Percentiles rank a stretch among this genome's conserved stretches.
Evolutionary conservation across 129 eudicot species (phyloP).

Genomic region (Helianthus annuus): HanXRQr2.0-SUNRISE NC_035438.2:129013389-129013888

Average conservation of each 20-base stretch:
- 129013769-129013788: slow-evolving; percentile 98
- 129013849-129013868: background rate
- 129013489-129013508: too few species aligned
- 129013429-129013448: too few species aligned
- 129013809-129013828: slow-evolving; percentile 98
- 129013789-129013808: slow-evolving; percentile 91
- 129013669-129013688: background rate
- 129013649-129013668: background rate
- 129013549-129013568: too few species aligned
- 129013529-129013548: too few species aligned
- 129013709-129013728: background rate
- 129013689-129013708: background rate
- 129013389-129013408: too few species aligned
- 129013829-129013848: slow-evolving; percentile 8
- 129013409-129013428: too few species aligned
- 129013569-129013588: background rate
- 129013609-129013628: background rate
- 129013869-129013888: background rate
- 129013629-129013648: background rate
- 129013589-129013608: background rate
- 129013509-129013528: too few species aligned
- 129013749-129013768: slow-evolving; percentile 96
- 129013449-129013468: too few species aligned
- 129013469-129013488: too few species aligned
- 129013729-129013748: slow-evolving; percentile 47